These are phyloP conservation scores for Ceriops decandra DNA, from an alignment of 345 rosid genomes.

Conservation along the genomic window DNA sequence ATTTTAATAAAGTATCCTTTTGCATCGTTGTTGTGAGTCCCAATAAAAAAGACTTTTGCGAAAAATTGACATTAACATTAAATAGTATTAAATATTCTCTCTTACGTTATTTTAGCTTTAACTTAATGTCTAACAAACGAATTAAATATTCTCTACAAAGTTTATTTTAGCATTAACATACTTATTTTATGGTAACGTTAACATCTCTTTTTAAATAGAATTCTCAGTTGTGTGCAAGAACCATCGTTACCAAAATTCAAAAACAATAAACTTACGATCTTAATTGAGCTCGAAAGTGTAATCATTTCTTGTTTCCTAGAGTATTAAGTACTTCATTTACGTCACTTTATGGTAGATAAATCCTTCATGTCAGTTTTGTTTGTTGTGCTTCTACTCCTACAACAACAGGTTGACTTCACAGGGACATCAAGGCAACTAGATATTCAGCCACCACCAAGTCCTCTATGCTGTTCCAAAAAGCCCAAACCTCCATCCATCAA, in stretches of 20 bases:
- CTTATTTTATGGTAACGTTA: constrained; percentile 15
- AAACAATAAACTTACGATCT: background rate
- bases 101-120: too few species aligned
- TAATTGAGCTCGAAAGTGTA: background rate
- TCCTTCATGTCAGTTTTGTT: constrained; percentile 11
- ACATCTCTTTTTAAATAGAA: constrained; percentile 27
- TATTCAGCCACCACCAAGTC: constrained; percentile 21
- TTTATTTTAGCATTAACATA: too few species aligned
- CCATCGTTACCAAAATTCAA: background rate
- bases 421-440: constrained; percentile 23
- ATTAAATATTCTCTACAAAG: too few species aligned
- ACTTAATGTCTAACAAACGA: too few species aligned
- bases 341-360: constrained; percentile 21
- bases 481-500: constrained; percentile 10
- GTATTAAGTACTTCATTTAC: background rate
- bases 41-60: too few species aligned
- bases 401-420: constrained; percentile 10
- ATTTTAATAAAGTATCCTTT: too few species aligned
- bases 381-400: constrained; percentile 21
- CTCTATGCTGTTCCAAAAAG: background rate
- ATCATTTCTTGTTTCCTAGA: background rate
- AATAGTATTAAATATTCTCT: too few species aligned
- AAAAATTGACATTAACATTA: too few species aligned
- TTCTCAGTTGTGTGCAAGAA: background rate
- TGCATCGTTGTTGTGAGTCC: too few species aligned